Evolutionary conservation across 768 basidiomycete species (phyloP).

Genomic region (Boletus reticuloceps): DNA sequence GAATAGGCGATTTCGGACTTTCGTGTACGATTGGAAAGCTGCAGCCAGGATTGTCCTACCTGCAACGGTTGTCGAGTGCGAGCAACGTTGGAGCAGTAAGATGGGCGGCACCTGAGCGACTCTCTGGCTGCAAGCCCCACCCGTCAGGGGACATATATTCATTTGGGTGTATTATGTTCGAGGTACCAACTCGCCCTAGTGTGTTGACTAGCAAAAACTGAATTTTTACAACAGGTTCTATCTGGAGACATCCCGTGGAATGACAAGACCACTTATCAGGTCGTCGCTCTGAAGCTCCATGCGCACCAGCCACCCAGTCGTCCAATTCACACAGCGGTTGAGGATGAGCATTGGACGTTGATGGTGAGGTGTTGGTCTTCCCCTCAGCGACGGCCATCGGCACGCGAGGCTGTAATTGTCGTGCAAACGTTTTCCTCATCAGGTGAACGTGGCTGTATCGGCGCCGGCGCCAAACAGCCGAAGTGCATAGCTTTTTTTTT

Average conservation of each 20-base stretch:
- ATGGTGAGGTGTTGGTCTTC: not conserved
- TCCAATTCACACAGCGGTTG: not conserved
- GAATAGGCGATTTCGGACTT: not conserved
- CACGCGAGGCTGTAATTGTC: not conserved
- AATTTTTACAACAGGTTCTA: not conserved
- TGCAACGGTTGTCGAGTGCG: not conserved
- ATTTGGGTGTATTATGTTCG: not conserved
- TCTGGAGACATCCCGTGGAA: conserved; percentile 7
- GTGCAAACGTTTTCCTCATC: not conserved
- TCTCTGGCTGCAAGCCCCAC: not conserved
- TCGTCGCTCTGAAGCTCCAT: not conserved
- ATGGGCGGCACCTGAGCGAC: conserved; percentile 1
- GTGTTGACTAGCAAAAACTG: no score
- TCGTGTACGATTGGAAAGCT: not conserved
- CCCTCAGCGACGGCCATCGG: not conserved
- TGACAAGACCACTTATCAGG: not conserved
- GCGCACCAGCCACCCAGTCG: not conserved
- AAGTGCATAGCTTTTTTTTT: no score
- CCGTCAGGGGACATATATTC: not conserved
- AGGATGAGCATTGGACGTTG: not conserved
- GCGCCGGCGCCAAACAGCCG: not conserved
- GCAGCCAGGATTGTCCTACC: not conserved
- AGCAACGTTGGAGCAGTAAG: not conserved
- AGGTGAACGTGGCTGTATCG: no score
- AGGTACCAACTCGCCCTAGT: no score